A percentile compares a stretch with the other conserved stretches of the same genome.
These are phyloP conservation scores for Thalassiosira exigua DNA, from an alignment of 352 stramenopile genomes.

Conservation along the genomic window DNA sequence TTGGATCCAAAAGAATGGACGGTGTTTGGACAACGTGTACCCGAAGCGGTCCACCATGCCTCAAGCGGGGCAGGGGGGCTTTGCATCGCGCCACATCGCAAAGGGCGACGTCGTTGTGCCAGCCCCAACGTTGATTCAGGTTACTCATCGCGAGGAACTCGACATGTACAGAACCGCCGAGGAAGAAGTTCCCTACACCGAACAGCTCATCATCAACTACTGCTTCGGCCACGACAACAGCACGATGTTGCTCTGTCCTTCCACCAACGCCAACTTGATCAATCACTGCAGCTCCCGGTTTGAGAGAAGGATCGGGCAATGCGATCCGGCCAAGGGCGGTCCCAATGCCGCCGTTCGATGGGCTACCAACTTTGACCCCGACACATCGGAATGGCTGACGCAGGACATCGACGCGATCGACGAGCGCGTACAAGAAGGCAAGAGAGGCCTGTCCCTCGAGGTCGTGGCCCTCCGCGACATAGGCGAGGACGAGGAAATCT, in stretches of 20 bases:
- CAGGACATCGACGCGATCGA: conserved; percentile 58
- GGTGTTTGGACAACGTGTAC: conserved; percentile 74
- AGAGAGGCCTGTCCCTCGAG: conserved; percentile 56
- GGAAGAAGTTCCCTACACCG: conserved; percentile 20
- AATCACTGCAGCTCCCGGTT: conserved; percentile 57
- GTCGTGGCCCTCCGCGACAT: conserved; percentile 65
- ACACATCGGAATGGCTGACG: conserved; percentile 59
- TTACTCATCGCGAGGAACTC: background rate
- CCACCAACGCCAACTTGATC: conserved; percentile 64
- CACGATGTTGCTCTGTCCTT: conserved; percentile 62
- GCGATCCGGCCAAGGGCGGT: conserved; percentile 5
- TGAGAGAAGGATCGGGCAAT: background rate
- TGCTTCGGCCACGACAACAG: conserved; percentile 67
- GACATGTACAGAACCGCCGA: conserved; percentile 41
- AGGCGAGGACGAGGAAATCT: conserved; percentile 67
- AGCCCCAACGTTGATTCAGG: conserved; percentile 54
- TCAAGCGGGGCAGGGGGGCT: conserved; percentile 73
- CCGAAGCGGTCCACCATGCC: conserved; percentile 55
- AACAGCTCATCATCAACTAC: conserved; percentile 73
- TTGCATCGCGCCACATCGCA: conserved; percentile 63
- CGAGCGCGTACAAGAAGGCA: conserved; percentile 33
- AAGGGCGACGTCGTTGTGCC: conserved; percentile 69
- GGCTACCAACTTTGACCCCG: conserved; percentile 57
- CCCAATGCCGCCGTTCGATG: conserved; percentile 63
- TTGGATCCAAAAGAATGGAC: background rate